Evolutionary conservation across 2,329 filamentous ascomycete species (phyloP).

Genomic region (Penicillium digitatum): DNA sequence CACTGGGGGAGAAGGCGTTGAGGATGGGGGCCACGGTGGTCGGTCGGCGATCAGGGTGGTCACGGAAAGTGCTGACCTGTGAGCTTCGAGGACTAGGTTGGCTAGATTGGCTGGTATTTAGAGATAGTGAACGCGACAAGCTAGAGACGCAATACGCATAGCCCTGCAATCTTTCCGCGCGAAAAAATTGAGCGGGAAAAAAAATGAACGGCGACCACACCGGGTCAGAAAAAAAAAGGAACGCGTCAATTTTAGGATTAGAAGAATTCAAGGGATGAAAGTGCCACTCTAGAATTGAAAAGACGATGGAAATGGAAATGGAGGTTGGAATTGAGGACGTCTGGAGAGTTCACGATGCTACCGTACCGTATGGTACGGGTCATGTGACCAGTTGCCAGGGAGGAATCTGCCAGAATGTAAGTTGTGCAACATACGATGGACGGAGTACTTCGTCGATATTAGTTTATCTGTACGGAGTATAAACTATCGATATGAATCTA

Average conservation of each 20-base stretch:
- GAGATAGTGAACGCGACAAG: constrained; percentile 5
- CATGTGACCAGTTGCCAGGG: constrained; percentile 12
- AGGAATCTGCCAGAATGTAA: constrained; percentile 7
- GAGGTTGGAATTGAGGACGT: constrained; percentile 1
- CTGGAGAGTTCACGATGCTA: background rate
- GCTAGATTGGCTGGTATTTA: background rate
- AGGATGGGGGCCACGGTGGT: constrained; percentile 39
- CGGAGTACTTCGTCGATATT: background rate
- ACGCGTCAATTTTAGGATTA: background rate
- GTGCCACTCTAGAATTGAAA: background rate
- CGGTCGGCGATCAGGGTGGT: constrained; percentile 4
- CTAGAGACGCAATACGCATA: constrained; percentile 14
- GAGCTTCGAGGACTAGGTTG: background rate
- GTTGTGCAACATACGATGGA: background rate
- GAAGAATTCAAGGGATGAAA: background rate
- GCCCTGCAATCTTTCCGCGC: constrained; percentile 23
- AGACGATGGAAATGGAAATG: constrained; percentile 7
- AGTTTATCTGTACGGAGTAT: background rate
- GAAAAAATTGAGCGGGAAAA: constrained; percentile 6
- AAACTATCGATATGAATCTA: background rate
- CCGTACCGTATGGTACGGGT: constrained; percentile 6
- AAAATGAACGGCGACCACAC: constrained; percentile 10
- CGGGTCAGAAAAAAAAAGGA: constrained; percentile 3
- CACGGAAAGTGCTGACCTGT: background rate
- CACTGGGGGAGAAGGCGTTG: constrained; percentile 32